Percentiles rank a stretch among this genome's conserved stretches.
Evolutionary conservation across 176 grass and related monocot genomes (phyloP).

Genomic region (bread wheat (Triticum aestivum)): DNA sequence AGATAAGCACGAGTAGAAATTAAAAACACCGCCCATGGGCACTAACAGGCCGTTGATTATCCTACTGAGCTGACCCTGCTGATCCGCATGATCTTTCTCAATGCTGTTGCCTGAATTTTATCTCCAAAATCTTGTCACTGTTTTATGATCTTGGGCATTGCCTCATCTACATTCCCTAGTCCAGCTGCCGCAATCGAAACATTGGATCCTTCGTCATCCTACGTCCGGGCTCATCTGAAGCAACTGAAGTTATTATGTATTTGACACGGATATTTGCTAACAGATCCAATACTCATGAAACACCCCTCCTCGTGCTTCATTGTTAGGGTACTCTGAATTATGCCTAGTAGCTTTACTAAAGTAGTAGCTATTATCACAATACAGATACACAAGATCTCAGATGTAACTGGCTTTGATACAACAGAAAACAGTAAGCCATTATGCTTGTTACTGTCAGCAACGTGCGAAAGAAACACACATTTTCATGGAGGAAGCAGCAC

Average conservation of each 20-base stretch:
- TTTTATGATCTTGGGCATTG: background rate
- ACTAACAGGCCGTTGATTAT: constrained; percentile 9
- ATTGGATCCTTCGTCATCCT: constrained; percentile 2
- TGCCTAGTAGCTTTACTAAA: constrained; percentile 9
- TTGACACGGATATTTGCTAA: background rate
- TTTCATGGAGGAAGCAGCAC: constrained; percentile 30
- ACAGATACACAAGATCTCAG: background rate
- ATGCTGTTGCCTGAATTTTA: background rate
- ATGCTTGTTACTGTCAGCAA: constrained; percentile 10
- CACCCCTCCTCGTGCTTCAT: background rate
- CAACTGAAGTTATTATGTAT: background rate
- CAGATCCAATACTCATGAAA: background rate
- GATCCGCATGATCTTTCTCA: background rate
- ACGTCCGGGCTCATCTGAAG: background rate
- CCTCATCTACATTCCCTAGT: background rate
- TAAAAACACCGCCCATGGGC: background rate
- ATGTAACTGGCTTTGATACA: constrained; percentile 20
- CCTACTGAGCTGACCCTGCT: background rate
- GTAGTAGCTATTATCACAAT: background rate
- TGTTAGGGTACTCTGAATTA: background rate
- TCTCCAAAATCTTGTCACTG: background rate
- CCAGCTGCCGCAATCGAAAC: background rate
- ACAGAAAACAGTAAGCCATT: background rate
- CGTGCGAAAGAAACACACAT: constrained; percentile 15
- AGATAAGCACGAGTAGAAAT: constrained; percentile 10